Conservation (phyloP, 139 green algal species). For the Asterochloris erici region DNA sequence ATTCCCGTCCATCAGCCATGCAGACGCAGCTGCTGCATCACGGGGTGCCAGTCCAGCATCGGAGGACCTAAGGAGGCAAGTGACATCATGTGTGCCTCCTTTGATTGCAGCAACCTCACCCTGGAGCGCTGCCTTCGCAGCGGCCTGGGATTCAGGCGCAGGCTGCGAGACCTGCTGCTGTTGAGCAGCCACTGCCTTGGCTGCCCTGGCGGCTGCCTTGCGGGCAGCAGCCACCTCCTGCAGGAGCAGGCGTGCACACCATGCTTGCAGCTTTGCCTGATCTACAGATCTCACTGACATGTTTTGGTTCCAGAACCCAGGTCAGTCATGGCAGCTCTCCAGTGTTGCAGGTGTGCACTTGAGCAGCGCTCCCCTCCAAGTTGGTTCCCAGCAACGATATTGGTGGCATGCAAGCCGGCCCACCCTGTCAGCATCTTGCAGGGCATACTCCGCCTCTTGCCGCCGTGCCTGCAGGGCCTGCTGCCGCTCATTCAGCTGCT, state of each 20-base stretch:
- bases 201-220: not conserved
- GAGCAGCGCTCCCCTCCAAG: too few relatives aligned
- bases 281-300: not conserved
- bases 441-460: constrained; percentile 27
- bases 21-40: too few relatives aligned
- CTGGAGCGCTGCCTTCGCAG: constrained; percentile 6
- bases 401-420: not conserved
- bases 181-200: constrained; percentile 14
- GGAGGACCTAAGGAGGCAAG: too few relatives aligned
- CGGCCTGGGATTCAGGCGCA: not conserved
- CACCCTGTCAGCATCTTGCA: constrained; percentile 6
- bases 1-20: too few relatives aligned
- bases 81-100: too few relatives aligned
- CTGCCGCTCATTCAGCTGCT: constrained; percentile 38
- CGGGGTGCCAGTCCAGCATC: too few relatives aligned
- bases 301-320: too few relatives aligned
- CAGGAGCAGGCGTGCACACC: not conserved
- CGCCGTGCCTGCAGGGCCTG: constrained; percentile 4
- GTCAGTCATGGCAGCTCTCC: too few relatives aligned
- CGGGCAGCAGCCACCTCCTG: constrained; percentile 2
- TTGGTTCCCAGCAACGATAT: too few relatives aligned
- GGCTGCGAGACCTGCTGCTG: too few relatives aligned
- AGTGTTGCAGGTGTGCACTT: too few relatives aligned
- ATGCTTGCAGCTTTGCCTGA: not conserved
- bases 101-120: not conserved